These are phyloP conservation scores for Fusarium camptoceras DNA, from an alignment of 2,329 filamentous ascomycete genomes.

Conservation along the genomic window DNA sequence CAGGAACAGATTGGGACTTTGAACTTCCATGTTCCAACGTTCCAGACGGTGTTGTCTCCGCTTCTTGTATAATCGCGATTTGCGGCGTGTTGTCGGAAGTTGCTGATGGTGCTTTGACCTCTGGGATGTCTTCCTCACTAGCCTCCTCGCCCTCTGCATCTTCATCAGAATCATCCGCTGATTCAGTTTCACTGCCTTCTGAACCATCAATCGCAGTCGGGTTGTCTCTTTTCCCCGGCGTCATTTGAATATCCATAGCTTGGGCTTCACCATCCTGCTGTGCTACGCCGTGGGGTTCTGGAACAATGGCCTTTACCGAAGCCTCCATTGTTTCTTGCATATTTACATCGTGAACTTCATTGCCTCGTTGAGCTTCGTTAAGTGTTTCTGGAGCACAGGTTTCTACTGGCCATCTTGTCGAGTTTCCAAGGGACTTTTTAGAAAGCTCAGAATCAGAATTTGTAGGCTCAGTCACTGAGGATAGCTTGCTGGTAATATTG, in stretches of 20 bases:
- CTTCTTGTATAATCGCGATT: not conserved
- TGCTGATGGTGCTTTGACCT: not conserved
- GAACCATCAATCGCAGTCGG: not conserved
- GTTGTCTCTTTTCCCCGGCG: not conserved
- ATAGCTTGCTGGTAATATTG: not conserved
- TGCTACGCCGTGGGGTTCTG: not conserved
- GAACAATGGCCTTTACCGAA: not conserved
- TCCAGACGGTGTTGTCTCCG: not conserved
- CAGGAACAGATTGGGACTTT: conserved; percentile 9
- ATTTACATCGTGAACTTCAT: conserved; percentile 1
- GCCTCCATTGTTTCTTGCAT: not conserved
- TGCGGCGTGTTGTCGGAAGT: conserved; percentile 4
- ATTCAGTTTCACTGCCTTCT: not conserved
- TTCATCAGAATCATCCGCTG: not conserved
- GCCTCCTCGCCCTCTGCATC: no score
- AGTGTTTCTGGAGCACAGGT: not conserved
- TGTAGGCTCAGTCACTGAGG: conserved; percentile 3
- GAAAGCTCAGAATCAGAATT: conserved; percentile 5
- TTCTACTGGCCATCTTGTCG: not conserved
- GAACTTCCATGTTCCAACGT: not conserved
- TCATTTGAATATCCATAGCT: conserved; percentile 3
- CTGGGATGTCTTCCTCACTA: not conserved
- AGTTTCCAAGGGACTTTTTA: not conserved
- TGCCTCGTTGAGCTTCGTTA: not conserved
- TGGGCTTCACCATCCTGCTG: not conserved